Conservation (phyloP, 2,329 filamentous ascomycete genomes). For the Colletotrichum viniferum region DNA sequence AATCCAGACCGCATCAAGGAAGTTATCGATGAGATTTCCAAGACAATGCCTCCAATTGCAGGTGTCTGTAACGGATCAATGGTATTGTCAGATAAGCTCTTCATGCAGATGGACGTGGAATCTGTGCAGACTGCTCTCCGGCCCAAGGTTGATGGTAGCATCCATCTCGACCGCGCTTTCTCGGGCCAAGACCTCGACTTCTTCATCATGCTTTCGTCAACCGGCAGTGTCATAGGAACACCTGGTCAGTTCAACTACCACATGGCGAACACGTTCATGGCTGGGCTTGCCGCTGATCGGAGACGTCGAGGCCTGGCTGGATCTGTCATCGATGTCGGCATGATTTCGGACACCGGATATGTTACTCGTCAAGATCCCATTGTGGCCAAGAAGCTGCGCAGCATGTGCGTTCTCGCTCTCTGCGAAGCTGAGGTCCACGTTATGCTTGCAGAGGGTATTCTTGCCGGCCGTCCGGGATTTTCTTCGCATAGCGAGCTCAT, state of each 20-base stretch:
- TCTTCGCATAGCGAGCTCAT: constrained; percentile 24
- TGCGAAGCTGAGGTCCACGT: constrained; percentile 17
- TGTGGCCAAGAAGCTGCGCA: background rate
- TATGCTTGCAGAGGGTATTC: constrained; percentile 45
- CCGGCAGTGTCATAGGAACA: constrained; percentile 27
- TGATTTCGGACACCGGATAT: constrained; percentile 45
- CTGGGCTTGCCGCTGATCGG: constrained; percentile 36
- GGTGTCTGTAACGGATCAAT: constrained; percentile 42
- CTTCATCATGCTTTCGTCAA: constrained; percentile 36
- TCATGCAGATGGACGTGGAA: constrained; percentile 32
- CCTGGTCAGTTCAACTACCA: constrained; percentile 46
- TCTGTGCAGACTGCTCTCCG: constrained; percentile 27
- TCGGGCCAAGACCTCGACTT: constrained; percentile 33
- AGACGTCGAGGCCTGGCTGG: constrained; percentile 38
- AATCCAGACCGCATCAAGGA: background rate
- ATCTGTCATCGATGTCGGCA: constrained; percentile 40
- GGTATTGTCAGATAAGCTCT: constrained; percentile 34
- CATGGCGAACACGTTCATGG: constrained; percentile 49
- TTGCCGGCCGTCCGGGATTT: constrained; percentile 32
- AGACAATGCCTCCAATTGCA: constrained; percentile 35
- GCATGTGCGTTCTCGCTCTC: constrained; percentile 5
- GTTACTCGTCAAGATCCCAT: constrained; percentile 25
- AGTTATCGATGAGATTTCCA: constrained; percentile 23
- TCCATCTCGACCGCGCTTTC: constrained; percentile 34
- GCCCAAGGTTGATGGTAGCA: constrained; percentile 39